Conservation (phyloP, 208 protist species). For the Leishmania lainsoni region DNA sequence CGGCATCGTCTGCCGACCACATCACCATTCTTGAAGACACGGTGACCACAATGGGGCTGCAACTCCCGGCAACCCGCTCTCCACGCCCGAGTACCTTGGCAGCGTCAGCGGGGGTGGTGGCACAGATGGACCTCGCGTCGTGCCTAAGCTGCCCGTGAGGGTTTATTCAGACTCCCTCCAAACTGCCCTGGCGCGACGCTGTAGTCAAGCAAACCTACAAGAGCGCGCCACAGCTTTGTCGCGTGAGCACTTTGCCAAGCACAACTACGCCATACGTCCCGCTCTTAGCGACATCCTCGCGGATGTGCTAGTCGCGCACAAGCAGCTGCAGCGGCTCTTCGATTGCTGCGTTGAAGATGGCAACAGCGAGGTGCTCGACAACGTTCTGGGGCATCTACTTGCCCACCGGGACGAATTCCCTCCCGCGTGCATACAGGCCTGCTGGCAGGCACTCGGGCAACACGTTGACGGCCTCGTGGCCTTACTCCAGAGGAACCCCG, state of each 20-base stretch:
- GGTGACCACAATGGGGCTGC: neutral
- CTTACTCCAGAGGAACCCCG: slow-evolving; percentile 38
- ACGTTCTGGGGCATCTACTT: slow-evolving; percentile 64
- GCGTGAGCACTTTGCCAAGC: slow-evolving; percentile 43
- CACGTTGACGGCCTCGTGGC: slow-evolving; percentile 59
- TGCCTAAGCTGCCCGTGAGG: slow-evolving; percentile 41
- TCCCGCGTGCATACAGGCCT: slow-evolving; percentile 38
- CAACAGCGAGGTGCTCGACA: slow-evolving; percentile 33
- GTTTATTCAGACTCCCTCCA: slow-evolving; percentile 41
- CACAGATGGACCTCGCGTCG: slow-evolving; percentile 2
- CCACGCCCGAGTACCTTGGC: neutral
- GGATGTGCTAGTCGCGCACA: slow-evolving; percentile 48
- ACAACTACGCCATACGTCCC: slow-evolving; percentile 44
- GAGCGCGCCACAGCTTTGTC: slow-evolving; percentile 31
- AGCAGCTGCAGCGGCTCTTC: slow-evolving; percentile 36
- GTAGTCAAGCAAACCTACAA: slow-evolving; percentile 8
- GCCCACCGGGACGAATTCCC: slow-evolving; percentile 54
- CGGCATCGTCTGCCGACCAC: neutral
- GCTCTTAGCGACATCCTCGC: slow-evolving; percentile 55
- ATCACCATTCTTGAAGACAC: neutral
- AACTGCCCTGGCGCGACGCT: slow-evolving; percentile 33
- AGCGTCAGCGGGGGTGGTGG: neutral
- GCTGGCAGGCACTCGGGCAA: slow-evolving; percentile 53
- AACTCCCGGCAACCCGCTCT: neutral
- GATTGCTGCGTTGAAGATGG: slow-evolving; percentile 33